These are phyloP conservation scores for Coprinopsis cinerea DNA, from an alignment of 768 basidiomycete genomes.

Conservation along the genomic window DNA sequence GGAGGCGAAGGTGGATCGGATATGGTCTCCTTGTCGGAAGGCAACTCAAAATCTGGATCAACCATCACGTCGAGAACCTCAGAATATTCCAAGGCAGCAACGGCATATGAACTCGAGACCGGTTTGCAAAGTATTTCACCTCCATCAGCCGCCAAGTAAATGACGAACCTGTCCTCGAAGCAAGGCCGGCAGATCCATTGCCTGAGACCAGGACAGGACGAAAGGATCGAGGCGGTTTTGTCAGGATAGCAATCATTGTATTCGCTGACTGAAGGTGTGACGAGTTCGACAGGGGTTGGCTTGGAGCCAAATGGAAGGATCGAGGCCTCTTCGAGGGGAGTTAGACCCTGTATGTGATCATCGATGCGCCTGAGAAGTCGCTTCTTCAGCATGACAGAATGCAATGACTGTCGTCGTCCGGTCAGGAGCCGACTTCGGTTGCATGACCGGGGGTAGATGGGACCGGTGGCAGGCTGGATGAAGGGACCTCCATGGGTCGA, in stretches of 20 bases:
- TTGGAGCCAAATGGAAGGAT: slow-evolving; percentile 41
- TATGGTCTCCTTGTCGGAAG: slow-evolving; percentile 14
- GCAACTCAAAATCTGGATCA: slow-evolving; percentile 35
- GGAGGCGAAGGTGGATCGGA: slow-evolving; percentile 10
- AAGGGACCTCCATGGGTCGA: slow-evolving; percentile 45
- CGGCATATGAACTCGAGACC: slow-evolving; percentile 48
- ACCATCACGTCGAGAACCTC: slow-evolving; percentile 60
- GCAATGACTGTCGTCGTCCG: slow-evolving; percentile 31
- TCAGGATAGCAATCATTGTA: slow-evolving; percentile 29
- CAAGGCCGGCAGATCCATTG: slow-evolving; percentile 70
- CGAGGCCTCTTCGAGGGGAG: slow-evolving; percentile 34
- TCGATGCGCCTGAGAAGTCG: slow-evolving; percentile 44
- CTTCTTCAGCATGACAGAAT: slow-evolving; percentile 42
- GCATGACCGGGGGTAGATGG: slow-evolving; percentile 40
- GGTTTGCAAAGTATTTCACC: slow-evolving; percentile 29
- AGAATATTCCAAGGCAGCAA: slow-evolving; percentile 70
- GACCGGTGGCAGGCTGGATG: slow-evolving; percentile 18
- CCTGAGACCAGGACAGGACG: slow-evolving; percentile 51
- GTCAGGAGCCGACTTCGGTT: slow-evolving; percentile 34
- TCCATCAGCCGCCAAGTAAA: slow-evolving; percentile 42
- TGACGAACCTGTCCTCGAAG: slow-evolving; percentile 64
- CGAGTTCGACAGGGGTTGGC: slow-evolving; percentile 17
- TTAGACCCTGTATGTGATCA: slow-evolving; percentile 23
- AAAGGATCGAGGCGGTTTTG: slow-evolving; percentile 25
- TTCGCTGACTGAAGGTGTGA: slow-evolving; percentile 19